Percentiles rank a stretch among this genome's conserved stretches.
Evolutionary conservation across 2,329 filamentous ascomycete genomes (phyloP).

Genomic region (Phoma sp.): DNA sequence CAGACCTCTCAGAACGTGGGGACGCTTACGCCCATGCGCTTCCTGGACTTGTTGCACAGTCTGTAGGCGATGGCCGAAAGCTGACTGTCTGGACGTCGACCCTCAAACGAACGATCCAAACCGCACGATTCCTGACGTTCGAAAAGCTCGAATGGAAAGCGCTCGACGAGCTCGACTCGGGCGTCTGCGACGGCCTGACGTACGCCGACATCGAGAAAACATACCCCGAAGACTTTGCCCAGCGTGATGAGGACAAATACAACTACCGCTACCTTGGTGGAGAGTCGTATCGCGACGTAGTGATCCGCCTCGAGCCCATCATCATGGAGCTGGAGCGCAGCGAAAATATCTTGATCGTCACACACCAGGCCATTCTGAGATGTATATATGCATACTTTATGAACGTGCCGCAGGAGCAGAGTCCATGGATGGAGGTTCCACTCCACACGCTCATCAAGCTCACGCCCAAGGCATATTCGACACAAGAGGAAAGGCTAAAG

Average conservation of each 20-base stretch:
- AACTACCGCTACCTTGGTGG: slow-evolving; percentile 98
- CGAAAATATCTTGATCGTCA: slow-evolving; percentile 97
- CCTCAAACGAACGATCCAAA: slow-evolving; percentile 85
- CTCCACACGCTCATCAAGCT: slow-evolving; percentile 96
- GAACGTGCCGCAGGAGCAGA: slow-evolving; percentile 91
- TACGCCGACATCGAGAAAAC: slow-evolving; percentile 92
- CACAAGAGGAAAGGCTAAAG: slow-evolving; percentile 84
- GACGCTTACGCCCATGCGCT: slow-evolving; percentile 86
- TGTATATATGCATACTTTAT: slow-evolving; percentile 99
- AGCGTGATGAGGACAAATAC: slow-evolving; percentile 98
- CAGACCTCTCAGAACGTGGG: slow-evolving; percentile 82
- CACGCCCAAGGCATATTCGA: slow-evolving; percentile 92
- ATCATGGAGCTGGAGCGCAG: slow-evolving; percentile 98
- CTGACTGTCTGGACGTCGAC: slow-evolving; percentile 80
- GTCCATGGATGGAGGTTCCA: slow-evolving; percentile 98
- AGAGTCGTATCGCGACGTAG: slow-evolving; percentile 94
- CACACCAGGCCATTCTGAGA: slow-evolving; percentile 92
- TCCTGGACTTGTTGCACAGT: slow-evolving; percentile 82
- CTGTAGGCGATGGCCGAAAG: slow-evolving; percentile 75
- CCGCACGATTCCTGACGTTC: slow-evolving; percentile 84
- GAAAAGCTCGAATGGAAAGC: slow-evolving; percentile 99
- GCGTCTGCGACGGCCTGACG: slow-evolving; percentile 94
- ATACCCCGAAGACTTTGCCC: slow-evolving; percentile 93
- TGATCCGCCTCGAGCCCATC: slow-evolving; percentile 96
- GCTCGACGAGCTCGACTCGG: slow-evolving; percentile 93